Evolutionary conservation across 1,284 basidiomycete species (phyloP).

Genomic region (Tilletia setariae): DNA sequence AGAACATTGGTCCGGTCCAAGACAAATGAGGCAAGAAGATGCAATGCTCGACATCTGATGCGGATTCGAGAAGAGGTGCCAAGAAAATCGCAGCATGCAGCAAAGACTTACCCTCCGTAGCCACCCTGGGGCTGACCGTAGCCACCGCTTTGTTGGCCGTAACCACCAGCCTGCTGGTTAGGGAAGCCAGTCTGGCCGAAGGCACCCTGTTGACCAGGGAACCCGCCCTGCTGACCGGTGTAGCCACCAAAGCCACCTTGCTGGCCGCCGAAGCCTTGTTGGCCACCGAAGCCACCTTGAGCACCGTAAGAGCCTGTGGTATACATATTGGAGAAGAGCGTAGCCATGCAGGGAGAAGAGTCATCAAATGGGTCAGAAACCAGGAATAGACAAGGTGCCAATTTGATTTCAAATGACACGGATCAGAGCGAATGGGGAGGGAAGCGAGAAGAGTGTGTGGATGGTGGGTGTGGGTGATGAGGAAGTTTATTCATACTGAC

Average conservation of each 20-base stretch:
- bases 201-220: slow-evolving; percentile 34
- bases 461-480: no score
- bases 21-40: no score
- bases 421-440: not conserved
- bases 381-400: no score
- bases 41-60: no score
- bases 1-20: no score
- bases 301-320: slow-evolving; percentile 2
- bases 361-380: not conserved
- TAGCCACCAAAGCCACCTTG: slow-evolving; percentile 24
- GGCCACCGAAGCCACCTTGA: slow-evolving; percentile 33
- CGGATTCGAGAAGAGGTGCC: not conserved
- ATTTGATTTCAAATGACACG: no score
- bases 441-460: not conserved
- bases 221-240: slow-evolving; percentile 27
- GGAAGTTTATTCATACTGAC: not conserved
- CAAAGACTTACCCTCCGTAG: slow-evolving; percentile 20
- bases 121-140: slow-evolving; percentile 30
- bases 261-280: slow-evolving; percentile 18
- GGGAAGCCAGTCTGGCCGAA: slow-evolving; percentile 37
- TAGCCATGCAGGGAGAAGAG: not conserved
- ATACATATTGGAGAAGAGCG: not conserved
- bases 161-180: slow-evolving; percentile 28
- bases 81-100: slow-evolving; percentile 1
- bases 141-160: slow-evolving; percentile 32